phyloP scores from a whole-genome alignment of 495 filamentous ascomycete genomes.

The Pseudevernia furfuracea region DNA sequence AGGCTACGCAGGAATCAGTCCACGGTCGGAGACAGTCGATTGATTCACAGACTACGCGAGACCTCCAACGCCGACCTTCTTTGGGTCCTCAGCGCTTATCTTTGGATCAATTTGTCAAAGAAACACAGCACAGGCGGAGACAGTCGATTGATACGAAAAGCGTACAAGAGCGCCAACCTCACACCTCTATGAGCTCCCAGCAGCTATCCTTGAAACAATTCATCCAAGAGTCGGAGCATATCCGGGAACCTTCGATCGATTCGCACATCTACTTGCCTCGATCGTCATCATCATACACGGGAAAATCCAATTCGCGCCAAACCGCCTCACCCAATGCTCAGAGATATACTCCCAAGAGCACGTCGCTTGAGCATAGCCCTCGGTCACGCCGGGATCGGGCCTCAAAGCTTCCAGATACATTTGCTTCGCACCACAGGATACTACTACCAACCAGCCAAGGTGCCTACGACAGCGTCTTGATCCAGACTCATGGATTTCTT shows the following conservation, averaged over 20 bases:
- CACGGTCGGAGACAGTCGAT: not conserved
- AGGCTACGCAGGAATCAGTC: not conserved
- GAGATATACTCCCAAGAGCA: constrained; percentile 6
- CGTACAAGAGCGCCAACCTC: not conserved
- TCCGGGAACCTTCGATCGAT: not conserved
- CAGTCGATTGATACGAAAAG: not conserved
- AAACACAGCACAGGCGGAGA: not conserved
- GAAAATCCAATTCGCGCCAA: not conserved
- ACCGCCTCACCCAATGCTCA: constrained; percentile 1
- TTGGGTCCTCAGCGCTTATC: not conserved
- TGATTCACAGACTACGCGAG: not conserved
- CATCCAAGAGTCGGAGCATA: not conserved
- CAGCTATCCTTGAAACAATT: not conserved
- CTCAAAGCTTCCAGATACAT: not conserved
- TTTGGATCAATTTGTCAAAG: not conserved
- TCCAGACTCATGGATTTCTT: constrained; percentile 1
- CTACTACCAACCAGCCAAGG: not conserved
- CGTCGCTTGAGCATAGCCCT: not conserved
- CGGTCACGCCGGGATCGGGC: not conserved
- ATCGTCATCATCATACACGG: not conserved
- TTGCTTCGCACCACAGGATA: not conserved
- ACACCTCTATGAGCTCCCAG: not conserved
- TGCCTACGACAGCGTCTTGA: not conserved
- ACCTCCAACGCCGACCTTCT: not conserved
- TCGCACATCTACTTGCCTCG: constrained; percentile 5